Base-by-base conservation (phyloP, 768 basidiomycete species). In the Polyporus arcularius region DNA sequence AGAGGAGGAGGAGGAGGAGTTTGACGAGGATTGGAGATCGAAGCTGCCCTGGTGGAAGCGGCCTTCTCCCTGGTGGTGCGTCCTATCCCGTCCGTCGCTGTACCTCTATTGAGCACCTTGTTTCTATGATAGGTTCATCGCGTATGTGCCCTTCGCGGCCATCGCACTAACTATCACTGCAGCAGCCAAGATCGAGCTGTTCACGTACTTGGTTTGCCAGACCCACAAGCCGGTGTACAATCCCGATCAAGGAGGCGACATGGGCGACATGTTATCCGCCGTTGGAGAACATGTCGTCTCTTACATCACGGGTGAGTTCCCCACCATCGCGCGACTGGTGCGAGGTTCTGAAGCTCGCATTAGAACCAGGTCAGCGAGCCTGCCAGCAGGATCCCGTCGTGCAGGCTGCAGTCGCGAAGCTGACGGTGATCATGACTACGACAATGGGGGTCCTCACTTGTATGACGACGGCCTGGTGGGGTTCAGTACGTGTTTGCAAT, bases 381-480 rank as follows among this genome's bases (percentile, higher is more conserved):
- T 94, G 91, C 67, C 80, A 82, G 9, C 74, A 82, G 1, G 90
- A 94, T 66, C 90, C 92, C 1, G 80, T 81, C 9, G 88, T 93
- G 0, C 84, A 85, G 71, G 88, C 87, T n/a, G 82, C 80, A 8
- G 88, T 87, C 10, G 88, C 90, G 15, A 84, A 79, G 67, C 74
- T 92, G 26, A 79, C 79, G 45, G 80, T 88, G 65, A 79, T 81
- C 21, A 86, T 90, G 69, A 73, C 83, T 0, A 78, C 86, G 3
- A 76, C 81, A 9, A 85, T 84, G 76, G 94, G 94, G 9, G 72
- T 92, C 53, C 75, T 96, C 38, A 81, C 85, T 35, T 90, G 90
- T 62, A 68, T 95, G 38, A 94, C 92, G 3, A 87, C 88, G 12
- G 91, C 84, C 2, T 95, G 87, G 84, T 96, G 94, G 94, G 89